phyloP scores from a whole-genome alignment of 768 basidiomycete genomes.

The Mycena galericulata region DNA sequence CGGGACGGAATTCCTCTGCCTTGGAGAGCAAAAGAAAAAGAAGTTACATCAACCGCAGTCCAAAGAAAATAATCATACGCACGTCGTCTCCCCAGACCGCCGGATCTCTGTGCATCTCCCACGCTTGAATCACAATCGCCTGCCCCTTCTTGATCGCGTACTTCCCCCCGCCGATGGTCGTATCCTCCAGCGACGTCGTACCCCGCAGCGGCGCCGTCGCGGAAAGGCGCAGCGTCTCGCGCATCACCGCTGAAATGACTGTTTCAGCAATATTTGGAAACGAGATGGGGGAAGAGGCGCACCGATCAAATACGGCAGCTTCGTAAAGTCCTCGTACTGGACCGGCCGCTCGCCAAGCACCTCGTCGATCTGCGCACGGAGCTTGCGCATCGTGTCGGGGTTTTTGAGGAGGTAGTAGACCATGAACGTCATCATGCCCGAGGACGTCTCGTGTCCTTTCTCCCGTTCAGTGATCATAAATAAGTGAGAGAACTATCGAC shows the following conservation, averaged over 20 bases:
- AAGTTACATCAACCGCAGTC: neutral
- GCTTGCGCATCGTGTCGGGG: conserved; percentile 55
- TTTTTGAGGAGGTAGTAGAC: conserved; percentile 59
- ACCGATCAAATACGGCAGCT: conserved; percentile 59
- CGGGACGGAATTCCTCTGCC: conserved; percentile 59
- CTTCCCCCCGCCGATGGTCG: conserved; percentile 52
- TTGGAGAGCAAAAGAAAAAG: conserved; percentile 27
- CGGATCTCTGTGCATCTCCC: conserved; percentile 53
- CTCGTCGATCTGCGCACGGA: conserved; percentile 61
- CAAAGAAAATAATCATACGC: conserved; percentile 28
- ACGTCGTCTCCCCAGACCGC: conserved; percentile 64
- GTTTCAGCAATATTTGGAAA: neutral
- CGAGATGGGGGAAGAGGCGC: neutral
- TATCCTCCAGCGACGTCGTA: conserved; percentile 51
- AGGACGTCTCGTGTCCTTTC: conserved; percentile 45
- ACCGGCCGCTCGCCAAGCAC: conserved; percentile 55
- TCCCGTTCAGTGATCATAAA: no score
- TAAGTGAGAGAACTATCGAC: neutral
- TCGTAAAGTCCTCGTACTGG: conserved; percentile 52
- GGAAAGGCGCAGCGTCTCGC: conserved; percentile 53
- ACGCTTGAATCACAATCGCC: conserved; percentile 43
- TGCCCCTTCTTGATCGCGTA: conserved; percentile 51
- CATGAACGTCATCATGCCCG: conserved; percentile 55
- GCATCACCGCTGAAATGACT: conserved; percentile 48
- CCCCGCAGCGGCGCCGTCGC: conserved; percentile 52